Base-by-base conservation (phyloP, 2,329 filamentous ascomycete species). In the Acephala macrosclerotiorum region DNA sequence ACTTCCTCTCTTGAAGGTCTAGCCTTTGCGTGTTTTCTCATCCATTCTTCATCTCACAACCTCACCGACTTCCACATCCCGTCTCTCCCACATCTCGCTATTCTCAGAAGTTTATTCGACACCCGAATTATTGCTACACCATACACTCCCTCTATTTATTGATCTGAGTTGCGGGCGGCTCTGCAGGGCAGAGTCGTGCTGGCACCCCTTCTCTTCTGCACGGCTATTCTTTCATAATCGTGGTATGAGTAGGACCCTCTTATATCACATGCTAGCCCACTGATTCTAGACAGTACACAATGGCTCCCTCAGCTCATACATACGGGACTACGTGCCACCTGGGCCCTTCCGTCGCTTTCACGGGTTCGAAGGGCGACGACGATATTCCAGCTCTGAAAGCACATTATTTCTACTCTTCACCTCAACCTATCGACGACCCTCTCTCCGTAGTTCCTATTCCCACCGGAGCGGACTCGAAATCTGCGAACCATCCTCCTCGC, bases 331-430 rank as follows among this genome's bases (percentile, higher is more conserved):
- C 67, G 6, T 78, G 76, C 66, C 68, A 69, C 33, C 71, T 76
- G 26, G 64, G 71, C n/a, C 70, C 61, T 57, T 66, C 42, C 49
- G 65, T 71, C 20, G 47, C 63, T 55, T 68, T 68, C 36, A 65
- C 68, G 1, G 57, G 38, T 25, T 61, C 67, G 38, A 70, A 68
- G n/a, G 75, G 55, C 74, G 76, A 66, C 74, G 77, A 69, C 73
- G 82, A 80, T 61, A 82, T 86, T 26, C 90, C 91, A 18, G 84
- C 87, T 0, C 77, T 91, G 61, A 83, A 84, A 36, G 85, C 90
- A 25, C 92, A 93, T 69, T 97, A 93, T 80, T 97, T 97, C 79
- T 97, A 97, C 78, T 86, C 89, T 16, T 96, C 93, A 12, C 82
- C 89, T 14, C 85, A 95, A 58, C 90, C 93, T 35, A 94, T 97